A percentile compares a stretch with the other conserved stretches of the same genome.
Evolutionary conservation across 2,329 filamentous ascomycete species (phyloP).

Genomic region (Ophiostoma sp.): DNA sequence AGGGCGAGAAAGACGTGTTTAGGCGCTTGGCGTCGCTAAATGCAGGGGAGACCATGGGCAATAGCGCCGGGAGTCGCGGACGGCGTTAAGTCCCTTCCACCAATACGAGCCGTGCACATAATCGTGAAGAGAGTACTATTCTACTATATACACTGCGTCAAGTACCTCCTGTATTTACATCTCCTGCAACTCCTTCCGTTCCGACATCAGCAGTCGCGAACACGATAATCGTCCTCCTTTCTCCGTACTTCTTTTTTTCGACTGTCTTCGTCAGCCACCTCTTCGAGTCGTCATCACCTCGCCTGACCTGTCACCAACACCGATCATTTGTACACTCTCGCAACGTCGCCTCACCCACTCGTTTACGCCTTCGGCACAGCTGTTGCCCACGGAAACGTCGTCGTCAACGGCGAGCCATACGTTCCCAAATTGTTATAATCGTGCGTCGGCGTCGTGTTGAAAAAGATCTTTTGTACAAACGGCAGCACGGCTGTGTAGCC

Average conservation of each 20-base stretch:
- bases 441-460: constrained; percentile 47
- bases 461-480: constrained; percentile 50
- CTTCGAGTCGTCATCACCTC: neutral
- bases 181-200: neutral
- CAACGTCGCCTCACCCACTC: neutral
- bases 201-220: neutral
- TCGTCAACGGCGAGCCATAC: constrained; percentile 47
- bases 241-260: neutral
- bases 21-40: neutral
- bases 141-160: neutral
- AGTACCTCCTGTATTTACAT: neutral
- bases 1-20: neutral
- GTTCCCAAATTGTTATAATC: constrained; percentile 48
- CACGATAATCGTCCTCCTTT: neutral
- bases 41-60: neutral
- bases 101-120: neutral
- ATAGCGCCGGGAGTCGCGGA: neutral
- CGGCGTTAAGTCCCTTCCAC: neutral
- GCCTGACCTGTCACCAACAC: neutral
- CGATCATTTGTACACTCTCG: neutral
- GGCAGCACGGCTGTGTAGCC: constrained; percentile 51
- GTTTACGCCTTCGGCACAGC: constrained; percentile 30
- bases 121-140: neutral
- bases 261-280: neutral
- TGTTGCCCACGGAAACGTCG: constrained; percentile 49